Percentiles rank a stretch among this genome's conserved stretches.
Conservation (phyloP, 148 eudicot species). For the Camellia japonica region DNA sequence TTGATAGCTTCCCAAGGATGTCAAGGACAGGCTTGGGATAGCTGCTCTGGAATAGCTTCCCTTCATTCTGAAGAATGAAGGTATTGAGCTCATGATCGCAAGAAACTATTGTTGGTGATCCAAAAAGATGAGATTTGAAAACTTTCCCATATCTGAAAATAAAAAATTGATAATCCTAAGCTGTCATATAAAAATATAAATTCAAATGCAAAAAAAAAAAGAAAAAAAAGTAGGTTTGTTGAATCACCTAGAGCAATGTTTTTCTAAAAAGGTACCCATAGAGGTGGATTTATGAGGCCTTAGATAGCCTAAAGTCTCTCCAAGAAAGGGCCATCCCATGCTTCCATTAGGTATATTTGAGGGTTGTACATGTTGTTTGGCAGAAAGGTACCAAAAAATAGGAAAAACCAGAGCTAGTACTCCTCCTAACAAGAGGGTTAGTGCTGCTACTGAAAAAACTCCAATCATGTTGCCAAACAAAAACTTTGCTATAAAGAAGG, state of each 20-base stretch:
- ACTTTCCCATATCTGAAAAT: slow-evolving; percentile 48
- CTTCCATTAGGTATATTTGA: slow-evolving; percentile 34
- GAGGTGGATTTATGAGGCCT: slow-evolving; percentile 48
- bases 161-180: background rate
- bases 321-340: slow-evolving; percentile 54
- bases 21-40: slow-evolving; percentile 48
- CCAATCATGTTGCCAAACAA: background rate
- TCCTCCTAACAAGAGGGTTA: slow-evolving; percentile 21
- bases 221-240: background rate
- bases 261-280: slow-evolving; percentile 42
- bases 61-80: slow-evolving; percentile 53
- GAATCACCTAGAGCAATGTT: slow-evolving; percentile 48
- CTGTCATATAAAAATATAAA: background rate
- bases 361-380: slow-evolving; percentile 9
- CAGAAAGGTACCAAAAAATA: background rate
- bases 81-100: slow-evolving; percentile 50
- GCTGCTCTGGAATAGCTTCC: slow-evolving; percentile 1
- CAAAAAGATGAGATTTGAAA: slow-evolving; percentile 53
- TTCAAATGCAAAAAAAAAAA: background rate
- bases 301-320: slow-evolving; percentile 49
- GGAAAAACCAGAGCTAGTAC: slow-evolving; percentile 14
- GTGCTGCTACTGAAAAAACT: background rate
- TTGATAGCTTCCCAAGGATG: slow-evolving; percentile 44
- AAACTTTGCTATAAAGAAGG: too few species aligned
- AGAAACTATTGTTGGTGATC: slow-evolving; percentile 44